phyloP scores from a whole-genome alignment of 108 stramenopile species.

The Discostella pseudostelligera region DNA sequence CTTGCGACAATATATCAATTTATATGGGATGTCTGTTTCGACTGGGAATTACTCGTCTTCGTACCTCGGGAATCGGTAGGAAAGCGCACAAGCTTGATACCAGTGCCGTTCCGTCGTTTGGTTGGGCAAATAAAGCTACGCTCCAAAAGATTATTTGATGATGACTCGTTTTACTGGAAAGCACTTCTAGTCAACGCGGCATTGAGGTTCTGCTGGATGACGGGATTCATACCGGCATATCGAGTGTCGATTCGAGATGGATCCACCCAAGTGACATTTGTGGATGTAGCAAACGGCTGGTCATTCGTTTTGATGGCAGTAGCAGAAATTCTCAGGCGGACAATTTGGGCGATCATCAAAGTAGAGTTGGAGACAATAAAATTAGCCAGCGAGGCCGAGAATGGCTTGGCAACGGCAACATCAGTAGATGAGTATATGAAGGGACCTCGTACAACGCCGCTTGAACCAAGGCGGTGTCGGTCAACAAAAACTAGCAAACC shows the following conservation, averaged over 20 bases:
- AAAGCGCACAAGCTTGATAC: conserved; percentile 16
- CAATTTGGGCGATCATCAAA: conserved; percentile 81
- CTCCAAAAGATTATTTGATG: conserved; percentile 66
- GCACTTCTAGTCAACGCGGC: conserved; percentile 57
- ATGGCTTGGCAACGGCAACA: conserved; percentile 40
- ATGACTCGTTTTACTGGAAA: conserved; percentile 77
- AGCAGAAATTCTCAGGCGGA: conserved; percentile 71
- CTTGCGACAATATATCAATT: conserved; percentile 75
- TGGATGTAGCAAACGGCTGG: conserved; percentile 62
- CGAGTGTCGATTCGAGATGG: conserved; percentile 61
- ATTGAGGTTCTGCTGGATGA: conserved; percentile 83
- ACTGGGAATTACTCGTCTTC: conserved; percentile 84
- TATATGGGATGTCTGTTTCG: conserved; percentile 82
- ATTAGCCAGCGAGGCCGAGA: conserved; percentile 56
- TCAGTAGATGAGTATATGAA: conserved; percentile 39
- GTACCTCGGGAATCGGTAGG: conserved; percentile 41
- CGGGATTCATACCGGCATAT: conserved; percentile 81
- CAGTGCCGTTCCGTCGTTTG: conserved; percentile 39
- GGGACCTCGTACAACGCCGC: conserved; percentile 7
- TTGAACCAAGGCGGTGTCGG: conserved; percentile 12
- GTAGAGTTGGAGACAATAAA: conserved; percentile 80
- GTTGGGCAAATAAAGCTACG: conserved; percentile 66
- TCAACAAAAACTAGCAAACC: not conserved
- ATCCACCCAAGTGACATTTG: conserved; percentile 60
- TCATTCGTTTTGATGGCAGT: conserved; percentile 71